Conservation (phyloP, 2,329 filamentous ascomycete species). For the Cytospora piceae region DNA sequence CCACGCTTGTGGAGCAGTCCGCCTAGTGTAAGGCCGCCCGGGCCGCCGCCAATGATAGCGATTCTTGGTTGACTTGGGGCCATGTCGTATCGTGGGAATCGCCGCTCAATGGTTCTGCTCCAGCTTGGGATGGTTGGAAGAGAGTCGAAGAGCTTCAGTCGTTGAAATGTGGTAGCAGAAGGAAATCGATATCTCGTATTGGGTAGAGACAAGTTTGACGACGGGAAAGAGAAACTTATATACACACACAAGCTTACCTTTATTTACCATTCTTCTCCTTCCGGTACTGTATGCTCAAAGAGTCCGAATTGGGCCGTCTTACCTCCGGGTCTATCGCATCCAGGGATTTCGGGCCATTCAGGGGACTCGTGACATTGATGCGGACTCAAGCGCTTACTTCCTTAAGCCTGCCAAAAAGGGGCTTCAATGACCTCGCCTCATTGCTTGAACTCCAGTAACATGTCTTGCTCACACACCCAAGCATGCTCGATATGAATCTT, state of each 20-base stretch:
- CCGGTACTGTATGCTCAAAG: too few species aligned
- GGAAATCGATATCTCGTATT: too few species aligned
- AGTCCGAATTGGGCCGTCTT: too few species aligned
- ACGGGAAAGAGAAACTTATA: not conserved
- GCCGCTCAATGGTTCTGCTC: not conserved
- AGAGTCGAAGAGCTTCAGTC: not conserved
- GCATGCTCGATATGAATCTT: too few species aligned
- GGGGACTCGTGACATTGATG: not conserved
- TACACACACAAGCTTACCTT: not conserved
- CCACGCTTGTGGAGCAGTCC: constrained; percentile 47
- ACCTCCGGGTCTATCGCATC: not conserved
- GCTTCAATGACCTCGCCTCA: too few species aligned
- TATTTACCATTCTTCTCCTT: not conserved
- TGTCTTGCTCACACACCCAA: too few species aligned
- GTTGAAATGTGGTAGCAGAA: not conserved
- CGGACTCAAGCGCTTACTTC: not conserved
- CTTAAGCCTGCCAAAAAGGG: too few species aligned
- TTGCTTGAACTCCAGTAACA: too few species aligned
- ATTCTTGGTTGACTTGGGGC: constrained; percentile 36
- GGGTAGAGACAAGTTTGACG: not conserved
- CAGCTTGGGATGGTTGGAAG: too few species aligned
- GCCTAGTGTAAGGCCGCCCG: constrained; percentile 52
- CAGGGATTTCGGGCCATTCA: constrained; percentile 17
- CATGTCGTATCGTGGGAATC: not conserved
- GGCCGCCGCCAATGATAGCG: constrained; percentile 52